Evolutionary conservation across 106 monocot genomes (phyloP), one percentile per base, ranked within the genome.

Genomic region (Dactylorhiza incarnata): DNA sequence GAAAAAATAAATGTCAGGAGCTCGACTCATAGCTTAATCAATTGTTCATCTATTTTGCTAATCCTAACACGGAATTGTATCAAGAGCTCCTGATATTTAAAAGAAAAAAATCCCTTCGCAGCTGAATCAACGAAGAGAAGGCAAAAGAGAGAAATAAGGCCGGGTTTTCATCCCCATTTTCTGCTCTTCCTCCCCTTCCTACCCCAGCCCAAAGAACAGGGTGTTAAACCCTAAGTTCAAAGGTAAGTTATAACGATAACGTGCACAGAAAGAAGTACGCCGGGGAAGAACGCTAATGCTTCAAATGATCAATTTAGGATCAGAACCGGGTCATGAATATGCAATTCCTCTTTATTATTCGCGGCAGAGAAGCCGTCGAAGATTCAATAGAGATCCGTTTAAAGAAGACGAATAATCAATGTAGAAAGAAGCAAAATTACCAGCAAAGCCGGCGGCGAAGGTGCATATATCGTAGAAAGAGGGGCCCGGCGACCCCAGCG

Each of bases 361-460:
- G 13, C 66, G 6, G 16, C 23, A 13, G 49, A 5, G 12, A 56
- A 4, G 7, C 37, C 17, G n/a, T 72, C 15, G 13, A 56, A 63
- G 13, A 10, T 63, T 48, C 8, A 37, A 37, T 37, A 37, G 37
- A 37, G 37, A 37, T 37, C 37, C 3, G 37, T 2, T 37, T 37
- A 37, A 20, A 43, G 19, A 58, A 70, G 22, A 29, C 13, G 48
- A 53, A 47, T 46, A 37, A 37, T 37, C 37, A 37, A 37, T 37
- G 37, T 24, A 73, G 45, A 12, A 51, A 73, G 29, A 26, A 74
- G 26, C 11, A 67, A 16, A 56, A 25, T 19, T 11, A 86, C 86
- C 86, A 56, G 83, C 82, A 76, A 82, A 51, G 56, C 86, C 85
- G 68, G 81, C 81, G 19, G 71, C 77, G 45, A 68, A 85, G 78